A percentile compares a stretch with the other conserved stretches of the same genome.
These are phyloP conservation scores for Coccomyxa sp. DNA, from an alignment of 139 green algal genomes.

Conservation along the genomic window DNA sequence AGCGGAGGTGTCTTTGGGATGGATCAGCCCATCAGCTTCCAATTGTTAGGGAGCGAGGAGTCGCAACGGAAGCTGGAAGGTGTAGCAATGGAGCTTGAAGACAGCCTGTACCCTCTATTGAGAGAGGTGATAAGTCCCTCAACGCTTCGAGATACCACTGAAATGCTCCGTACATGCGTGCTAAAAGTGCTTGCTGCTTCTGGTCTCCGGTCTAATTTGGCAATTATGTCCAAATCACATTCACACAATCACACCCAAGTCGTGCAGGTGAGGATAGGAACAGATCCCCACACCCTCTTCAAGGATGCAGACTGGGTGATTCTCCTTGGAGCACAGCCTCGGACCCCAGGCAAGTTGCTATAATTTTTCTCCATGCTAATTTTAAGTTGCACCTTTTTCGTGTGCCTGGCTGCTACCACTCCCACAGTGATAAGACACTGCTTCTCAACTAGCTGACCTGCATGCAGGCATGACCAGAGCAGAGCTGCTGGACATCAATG, in stretches of 20 bases:
- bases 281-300: slow-evolving; percentile 74
- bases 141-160: background rate
- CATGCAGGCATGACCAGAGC: slow-evolving; percentile 80
- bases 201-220: too few relatives aligned
- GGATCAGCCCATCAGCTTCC: slow-evolving; percentile 81
- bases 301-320: slow-evolving; percentile 87
- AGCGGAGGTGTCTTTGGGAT: slow-evolving; percentile 77
- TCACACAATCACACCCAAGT: too few relatives aligned
- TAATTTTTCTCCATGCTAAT: background rate
- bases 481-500: slow-evolving; percentile 89
- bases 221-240: too few relatives aligned
- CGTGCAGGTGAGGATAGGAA: slow-evolving; percentile 43
- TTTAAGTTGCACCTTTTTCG: background rate
- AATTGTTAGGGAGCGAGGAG: slow-evolving; percentile 75
- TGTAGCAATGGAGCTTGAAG: slow-evolving; percentile 94
- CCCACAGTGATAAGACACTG: background rate
- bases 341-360: slow-evolving; percentile 37
- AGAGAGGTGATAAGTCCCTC: slow-evolving; percentile 34
- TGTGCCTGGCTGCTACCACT: background rate
- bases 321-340: slow-evolving; percentile 89
- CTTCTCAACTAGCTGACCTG: background rate
- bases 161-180: background rate
- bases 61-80: slow-evolving; percentile 74
- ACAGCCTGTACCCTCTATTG: slow-evolving; percentile 90
- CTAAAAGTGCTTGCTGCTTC: too few relatives aligned